phyloP scores from a whole-genome alignment of 768 basidiomycete species.

The Gelatoporia subvermispora region DNA sequence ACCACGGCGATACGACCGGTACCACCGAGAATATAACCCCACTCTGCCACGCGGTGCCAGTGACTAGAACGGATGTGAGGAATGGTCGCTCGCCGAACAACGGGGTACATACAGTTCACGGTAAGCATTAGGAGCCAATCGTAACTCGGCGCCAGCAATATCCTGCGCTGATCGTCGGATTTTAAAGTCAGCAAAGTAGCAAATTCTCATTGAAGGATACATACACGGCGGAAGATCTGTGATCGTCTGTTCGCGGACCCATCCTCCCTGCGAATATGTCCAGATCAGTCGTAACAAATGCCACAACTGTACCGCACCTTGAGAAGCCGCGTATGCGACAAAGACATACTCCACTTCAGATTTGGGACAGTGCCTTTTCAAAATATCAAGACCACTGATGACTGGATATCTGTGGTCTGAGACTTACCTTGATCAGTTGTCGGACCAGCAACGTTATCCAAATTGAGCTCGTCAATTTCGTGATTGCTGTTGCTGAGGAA shows the following conservation, averaged over 20 bases:
- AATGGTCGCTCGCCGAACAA: not conserved
- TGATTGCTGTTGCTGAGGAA: slow-evolving; percentile 18
- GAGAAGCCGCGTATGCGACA: slow-evolving; percentile 21
- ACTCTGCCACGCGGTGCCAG: slow-evolving; percentile 24
- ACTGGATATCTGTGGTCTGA: not conserved
- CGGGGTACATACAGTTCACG: slow-evolving; percentile 17
- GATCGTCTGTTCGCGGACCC: slow-evolving; percentile 23
- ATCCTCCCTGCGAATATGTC: slow-evolving; percentile 14
- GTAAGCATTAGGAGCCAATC: slow-evolving; percentile 18
- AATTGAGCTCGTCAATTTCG: slow-evolving; percentile 19
- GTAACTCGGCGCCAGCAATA: slow-evolving; percentile 20
- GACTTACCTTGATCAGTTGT: slow-evolving; percentile 18
- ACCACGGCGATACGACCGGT: slow-evolving; percentile 21
- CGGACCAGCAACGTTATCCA: slow-evolving; percentile 21
- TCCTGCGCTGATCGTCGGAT: slow-evolving; percentile 16
- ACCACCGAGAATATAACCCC: slow-evolving; percentile 22
- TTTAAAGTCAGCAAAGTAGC: too few relatives aligned
- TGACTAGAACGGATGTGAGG: slow-evolving; percentile 9
- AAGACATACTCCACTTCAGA: slow-evolving; percentile 22
- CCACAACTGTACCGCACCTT: slow-evolving; percentile 8
- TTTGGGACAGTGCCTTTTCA: slow-evolving; percentile 20
- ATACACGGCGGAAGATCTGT: slow-evolving; percentile 24
- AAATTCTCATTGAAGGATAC: not conserved
- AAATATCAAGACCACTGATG: slow-evolving; percentile 5
- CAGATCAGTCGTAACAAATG: too few relatives aligned